Evolutionary conservation across 2,329 filamentous ascomycete species (phyloP).

Genomic region (Hypoxylon sp.): DNA sequence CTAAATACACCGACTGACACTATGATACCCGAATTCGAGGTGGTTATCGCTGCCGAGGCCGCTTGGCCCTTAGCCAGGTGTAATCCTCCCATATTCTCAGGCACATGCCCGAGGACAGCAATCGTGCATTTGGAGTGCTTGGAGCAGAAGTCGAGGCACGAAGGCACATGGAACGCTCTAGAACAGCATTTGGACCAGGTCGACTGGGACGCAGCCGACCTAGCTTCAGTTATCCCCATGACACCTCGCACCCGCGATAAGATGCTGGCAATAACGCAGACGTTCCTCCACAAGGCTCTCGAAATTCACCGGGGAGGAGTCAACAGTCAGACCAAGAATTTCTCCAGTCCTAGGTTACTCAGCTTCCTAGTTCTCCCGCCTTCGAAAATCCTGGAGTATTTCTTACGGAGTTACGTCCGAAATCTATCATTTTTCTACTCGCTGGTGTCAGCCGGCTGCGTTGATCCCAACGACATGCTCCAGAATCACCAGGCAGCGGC

Average conservation of each 20-base stretch:
- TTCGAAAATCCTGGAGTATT: slow-evolving; percentile 74
- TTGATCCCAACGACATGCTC: slow-evolving; percentile 77
- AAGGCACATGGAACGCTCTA: slow-evolving; percentile 60
- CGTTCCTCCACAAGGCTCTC: slow-evolving; percentile 76
- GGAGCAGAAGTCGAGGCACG: slow-evolving; percentile 63
- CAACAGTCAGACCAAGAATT: slow-evolving; percentile 57
- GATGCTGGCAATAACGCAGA: slow-evolving; percentile 78
- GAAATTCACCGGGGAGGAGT: slow-evolving; percentile 72
- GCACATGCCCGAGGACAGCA: slow-evolving; percentile 62
- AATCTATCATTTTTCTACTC: slow-evolving; percentile 76
- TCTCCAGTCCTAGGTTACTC: slow-evolving; percentile 63
- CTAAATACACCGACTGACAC: slow-evolving; percentile 48
- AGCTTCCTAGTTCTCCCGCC: slow-evolving; percentile 76
- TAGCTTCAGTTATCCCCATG: slow-evolving; percentile 60
- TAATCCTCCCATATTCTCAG: slow-evolving; percentile 60
- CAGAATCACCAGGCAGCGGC: slow-evolving; percentile 75
- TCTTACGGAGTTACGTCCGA: slow-evolving; percentile 74
- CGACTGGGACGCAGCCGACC: slow-evolving; percentile 54
- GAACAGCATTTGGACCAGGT: slow-evolving; percentile 57
- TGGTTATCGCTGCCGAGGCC: slow-evolving; percentile 61
- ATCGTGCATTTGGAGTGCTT: slow-evolving; percentile 65
- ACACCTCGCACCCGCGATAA: slow-evolving; percentile 70
- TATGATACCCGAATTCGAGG: slow-evolving; percentile 60
- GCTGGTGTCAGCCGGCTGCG: slow-evolving; percentile 67
- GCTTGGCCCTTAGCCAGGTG: slow-evolving; percentile 66